Evolutionary conservation across 352 stramenopile species (phyloP).

Genomic region (Globisporangium alternatum): DNA sequence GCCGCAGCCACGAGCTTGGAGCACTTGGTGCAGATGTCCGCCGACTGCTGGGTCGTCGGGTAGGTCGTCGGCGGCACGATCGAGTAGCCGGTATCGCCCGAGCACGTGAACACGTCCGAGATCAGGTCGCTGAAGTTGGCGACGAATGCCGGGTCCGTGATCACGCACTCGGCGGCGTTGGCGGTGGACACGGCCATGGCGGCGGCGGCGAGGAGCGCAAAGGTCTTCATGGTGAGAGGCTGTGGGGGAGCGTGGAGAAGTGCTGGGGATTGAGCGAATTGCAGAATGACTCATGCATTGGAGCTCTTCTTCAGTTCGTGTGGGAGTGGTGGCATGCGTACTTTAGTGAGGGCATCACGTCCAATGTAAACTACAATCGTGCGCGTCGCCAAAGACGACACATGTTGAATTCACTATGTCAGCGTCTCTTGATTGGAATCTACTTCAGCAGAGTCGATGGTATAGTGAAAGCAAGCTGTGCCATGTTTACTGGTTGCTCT

Average conservation of each 20-base stretch:
- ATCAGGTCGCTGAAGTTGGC: background rate
- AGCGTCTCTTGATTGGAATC: no score
- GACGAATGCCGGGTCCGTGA: no score
- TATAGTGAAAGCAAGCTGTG: no score
- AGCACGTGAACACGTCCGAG: conserved; percentile 2
- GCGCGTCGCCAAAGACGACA: no score
- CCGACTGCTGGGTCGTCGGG: conserved; percentile 2
- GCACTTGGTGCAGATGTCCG: conserved; percentile 14
- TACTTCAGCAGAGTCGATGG: no score
- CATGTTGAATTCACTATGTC: no score
- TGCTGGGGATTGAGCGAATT: conserved; percentile 8
- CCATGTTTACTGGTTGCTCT: no score
- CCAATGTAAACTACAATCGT: no score
- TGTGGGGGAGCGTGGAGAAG: background rate
- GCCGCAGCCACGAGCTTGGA: background rate
- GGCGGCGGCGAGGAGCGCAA: conserved; percentile 6
- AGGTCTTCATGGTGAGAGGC: conserved; percentile 8
- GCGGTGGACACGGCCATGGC: conserved; percentile 7
- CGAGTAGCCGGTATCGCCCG: background rate
- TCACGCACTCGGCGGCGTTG: conserved; percentile 6
- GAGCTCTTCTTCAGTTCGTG: background rate
- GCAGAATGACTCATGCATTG: conserved; percentile 2
- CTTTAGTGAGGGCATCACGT: background rate
- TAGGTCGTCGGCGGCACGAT: conserved; percentile 5
- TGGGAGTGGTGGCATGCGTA: background rate